Percentiles rank a stretch among this genome's conserved stretches.
Evolutionary conservation across 345 rosid genomes (phyloP).

Genomic region (Boechera divaricarpa): DNA sequence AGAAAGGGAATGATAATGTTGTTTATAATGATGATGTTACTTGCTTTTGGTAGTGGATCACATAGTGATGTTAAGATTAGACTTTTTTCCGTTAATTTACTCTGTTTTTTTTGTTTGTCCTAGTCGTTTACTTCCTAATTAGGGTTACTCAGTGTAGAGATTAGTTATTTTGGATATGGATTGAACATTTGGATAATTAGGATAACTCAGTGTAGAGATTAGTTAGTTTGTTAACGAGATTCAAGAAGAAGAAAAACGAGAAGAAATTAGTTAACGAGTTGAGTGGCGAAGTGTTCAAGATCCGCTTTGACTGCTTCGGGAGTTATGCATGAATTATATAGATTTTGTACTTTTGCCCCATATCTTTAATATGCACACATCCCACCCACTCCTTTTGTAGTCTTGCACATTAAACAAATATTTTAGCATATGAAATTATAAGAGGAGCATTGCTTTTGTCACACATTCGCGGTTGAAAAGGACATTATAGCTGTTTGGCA

Average conservation of each 20-base stretch:
- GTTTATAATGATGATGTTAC: slow-evolving; percentile 49
- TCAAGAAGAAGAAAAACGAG: neutral
- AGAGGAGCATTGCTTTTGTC: slow-evolving; percentile 14
- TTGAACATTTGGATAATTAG: neutral
- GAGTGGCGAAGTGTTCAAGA: slow-evolving; percentile 42
- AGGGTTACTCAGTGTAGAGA: neutral
- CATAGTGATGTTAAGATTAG: slow-evolving; percentile 42
- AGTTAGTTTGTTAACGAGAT: slow-evolving; percentile 32
- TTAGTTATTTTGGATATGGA: too few species aligned
- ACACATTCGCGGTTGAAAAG: slow-evolving; percentile 27
- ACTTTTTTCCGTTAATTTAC: neutral
- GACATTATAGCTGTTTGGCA: slow-evolving; percentile 27
- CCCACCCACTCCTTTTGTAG: slow-evolving; percentile 22
- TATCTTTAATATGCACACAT: slow-evolving; percentile 23
- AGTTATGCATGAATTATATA: slow-evolving; percentile 38
- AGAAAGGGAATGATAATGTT: slow-evolving; percentile 44
- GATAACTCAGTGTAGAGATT: slow-evolving; percentile 9
- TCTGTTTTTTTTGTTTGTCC: neutral
- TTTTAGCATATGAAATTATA: neutral
- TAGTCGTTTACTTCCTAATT: slow-evolving; percentile 20
- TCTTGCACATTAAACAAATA: neutral
- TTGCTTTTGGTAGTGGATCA: slow-evolving; percentile 47
- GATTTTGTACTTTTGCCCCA: slow-evolving; percentile 33
- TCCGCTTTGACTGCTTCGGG: slow-evolving; percentile 48
- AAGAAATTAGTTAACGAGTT: slow-evolving; percentile 27